Conservation (phyloP, 106 monocot genomes). For the Dioscorea alata region DNA sequence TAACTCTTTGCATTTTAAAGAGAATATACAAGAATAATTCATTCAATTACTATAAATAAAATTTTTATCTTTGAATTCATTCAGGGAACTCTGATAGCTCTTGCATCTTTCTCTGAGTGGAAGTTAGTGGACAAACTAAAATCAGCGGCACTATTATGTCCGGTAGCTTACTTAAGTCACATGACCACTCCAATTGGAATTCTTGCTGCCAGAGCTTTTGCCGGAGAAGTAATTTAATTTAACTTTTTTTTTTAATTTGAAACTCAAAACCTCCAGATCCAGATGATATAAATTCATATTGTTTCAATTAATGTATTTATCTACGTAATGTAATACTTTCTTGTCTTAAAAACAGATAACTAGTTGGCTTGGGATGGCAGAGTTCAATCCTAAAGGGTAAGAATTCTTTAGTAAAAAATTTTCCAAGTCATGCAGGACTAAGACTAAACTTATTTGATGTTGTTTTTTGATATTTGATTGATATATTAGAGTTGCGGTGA, state of each 20-base stretch:
- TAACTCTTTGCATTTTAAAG: too few species aligned
- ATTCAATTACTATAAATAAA: too few species aligned
- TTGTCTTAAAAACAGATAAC: conserved; percentile 34
- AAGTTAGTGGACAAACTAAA: conserved; percentile 46
- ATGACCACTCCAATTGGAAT: conserved; percentile 53
- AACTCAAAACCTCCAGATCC: background rate
- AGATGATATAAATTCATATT: background rate
- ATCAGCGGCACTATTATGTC: conserved; percentile 48
- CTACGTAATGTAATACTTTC: too few species aligned
- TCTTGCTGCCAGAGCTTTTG: conserved; percentile 46
- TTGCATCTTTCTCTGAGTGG: conserved; percentile 60
- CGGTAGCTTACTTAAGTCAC: conserved; percentile 55
- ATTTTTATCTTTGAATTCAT: too few species aligned
- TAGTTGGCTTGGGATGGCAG: conserved; percentile 59
- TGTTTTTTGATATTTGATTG: background rate
- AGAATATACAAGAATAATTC: too few species aligned
- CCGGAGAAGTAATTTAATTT: conserved; percentile 37
- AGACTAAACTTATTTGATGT: too few species aligned
- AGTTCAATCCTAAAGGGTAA: conserved; percentile 78
- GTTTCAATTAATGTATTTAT: background rate
- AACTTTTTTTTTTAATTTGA: too few species aligned
- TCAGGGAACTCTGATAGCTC: conserved; percentile 53
- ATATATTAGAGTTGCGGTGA: conserved; percentile 30
- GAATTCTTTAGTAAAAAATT: background rate
- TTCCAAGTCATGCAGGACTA: too few species aligned